Base-by-base conservation (phyloP, 148 eudicot species). In the Silene latifolia region DNA sequence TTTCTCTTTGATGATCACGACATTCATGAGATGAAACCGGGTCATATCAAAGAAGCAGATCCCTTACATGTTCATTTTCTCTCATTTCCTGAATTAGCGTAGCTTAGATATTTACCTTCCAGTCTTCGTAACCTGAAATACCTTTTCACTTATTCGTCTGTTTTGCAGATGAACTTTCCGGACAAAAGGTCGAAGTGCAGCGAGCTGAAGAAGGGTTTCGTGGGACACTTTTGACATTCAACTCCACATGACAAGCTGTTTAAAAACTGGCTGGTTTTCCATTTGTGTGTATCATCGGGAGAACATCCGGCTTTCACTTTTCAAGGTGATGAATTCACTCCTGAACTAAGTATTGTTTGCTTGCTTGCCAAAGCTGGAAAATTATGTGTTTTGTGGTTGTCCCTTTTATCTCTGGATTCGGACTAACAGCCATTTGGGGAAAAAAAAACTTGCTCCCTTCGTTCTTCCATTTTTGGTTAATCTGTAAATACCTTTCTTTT, bases 161-260 rank as follows among this genome's bases (percentile, higher is more conserved):
- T 58, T 78, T 57, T 63, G 18, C 87, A 96, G 99, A 96, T 86
- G 99, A 96, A 86, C 88, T 96, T 65, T 88, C 90, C 46, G 93
- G 81, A 67, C 88, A 87, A 65, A 90, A 90, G 85, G 67, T 83
- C 78, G 98, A 90, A 76, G 83, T 82, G 63, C 90, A 82, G 68
- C 86, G 75, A 77, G 77, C 89, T 57, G 99, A 96, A 76, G 98
- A 85, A 84, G 99, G 99, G 68, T 96, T 96, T 82, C 92, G 97
- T 61, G 99, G 99, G 74, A 84, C 97, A 69, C 88, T 92, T 23
- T 83, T 96, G 80, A 82, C 98, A 53, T 96, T 93, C 70, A 90
- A 77, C 74, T 71, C 87, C 21, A 74, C 92, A 19, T 86, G 87
- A 29, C 97, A 88, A 79, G 77, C 81, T 61, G 83, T 88, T 67